phyloP scores from a whole-genome alignment of 2,329 filamentous ascomycete species.

The Ploettnerulaceae sp. region DNA sequence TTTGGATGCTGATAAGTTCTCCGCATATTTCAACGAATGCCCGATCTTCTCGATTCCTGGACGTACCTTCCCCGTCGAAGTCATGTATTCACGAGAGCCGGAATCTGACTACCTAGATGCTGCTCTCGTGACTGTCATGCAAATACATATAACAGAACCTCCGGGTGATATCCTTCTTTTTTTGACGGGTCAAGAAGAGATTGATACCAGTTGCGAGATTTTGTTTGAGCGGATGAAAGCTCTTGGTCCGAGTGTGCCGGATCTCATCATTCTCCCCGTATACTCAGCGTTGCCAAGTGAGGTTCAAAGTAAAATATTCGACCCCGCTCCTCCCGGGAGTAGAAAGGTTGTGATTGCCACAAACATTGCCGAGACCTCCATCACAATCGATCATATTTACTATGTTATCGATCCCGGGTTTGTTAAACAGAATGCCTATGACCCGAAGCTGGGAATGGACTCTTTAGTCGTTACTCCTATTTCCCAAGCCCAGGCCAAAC shows the following conservation, averaged over 20 bases:
- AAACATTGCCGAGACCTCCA: conserved; percentile 96
- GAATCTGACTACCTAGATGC: conserved; percentile 95
- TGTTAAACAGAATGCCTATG: conserved; percentile 95
- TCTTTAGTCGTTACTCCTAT: conserved; percentile 93
- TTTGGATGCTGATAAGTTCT: conserved; percentile 95
- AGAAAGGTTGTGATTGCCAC: conserved; percentile 97
- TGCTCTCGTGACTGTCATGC: conserved; percentile 94
- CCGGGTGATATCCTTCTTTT: conserved; percentile 94
- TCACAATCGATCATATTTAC: conserved; percentile 96
- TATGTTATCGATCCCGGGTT: conserved; percentile 97
- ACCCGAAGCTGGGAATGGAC: conserved; percentile 97
- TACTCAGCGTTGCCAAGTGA: conserved; percentile 91
- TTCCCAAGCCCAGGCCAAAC: conserved; percentile 93
- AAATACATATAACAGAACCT: conserved; percentile 91
- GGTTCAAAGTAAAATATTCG: conserved; percentile 91
- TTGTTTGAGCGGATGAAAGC: conserved; percentile 95
- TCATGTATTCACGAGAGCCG: conserved; percentile 91
- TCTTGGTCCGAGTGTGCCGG: conserved; percentile 81
- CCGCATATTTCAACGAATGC: conserved; percentile 89
- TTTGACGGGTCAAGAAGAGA: conserved; percentile 95
- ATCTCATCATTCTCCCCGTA: conserved; percentile 90
- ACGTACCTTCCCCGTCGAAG: conserved; percentile 89
- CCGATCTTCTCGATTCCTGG: conserved; percentile 97
- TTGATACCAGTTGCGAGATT: conserved; percentile 91
- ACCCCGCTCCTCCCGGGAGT: conserved; percentile 78